Evolutionary conservation across 345 rosid genomes (phyloP).

Genomic region (Reutealis trisperma): DNA sequence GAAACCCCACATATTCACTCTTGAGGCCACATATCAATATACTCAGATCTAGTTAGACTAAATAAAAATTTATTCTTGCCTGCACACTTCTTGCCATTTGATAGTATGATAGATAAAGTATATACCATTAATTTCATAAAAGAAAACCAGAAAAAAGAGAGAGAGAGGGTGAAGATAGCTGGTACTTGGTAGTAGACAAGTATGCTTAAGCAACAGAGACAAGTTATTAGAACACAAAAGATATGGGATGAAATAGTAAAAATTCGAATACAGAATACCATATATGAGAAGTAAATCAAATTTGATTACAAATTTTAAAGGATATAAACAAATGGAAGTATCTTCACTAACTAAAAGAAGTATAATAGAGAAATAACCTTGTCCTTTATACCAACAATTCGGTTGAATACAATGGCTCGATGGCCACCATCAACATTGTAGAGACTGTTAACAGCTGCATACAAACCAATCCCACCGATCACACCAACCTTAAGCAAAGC

Average conservation of each 20-base stretch:
- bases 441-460: conserved; percentile 63
- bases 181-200: neutral
- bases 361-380: conserved; percentile 34
- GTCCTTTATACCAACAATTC: conserved; percentile 57
- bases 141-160: no score
- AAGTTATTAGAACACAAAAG: neutral
- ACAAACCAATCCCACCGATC: conserved; percentile 69
- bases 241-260: neutral
- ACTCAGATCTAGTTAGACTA: neutral
- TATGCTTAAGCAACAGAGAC: neutral
- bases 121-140: neutral
- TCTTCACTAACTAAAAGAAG: neutral
- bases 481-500: conserved; percentile 67
- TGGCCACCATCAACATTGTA: conserved; percentile 82
- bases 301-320: neutral
- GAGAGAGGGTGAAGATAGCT: no score
- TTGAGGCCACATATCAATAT: neutral
- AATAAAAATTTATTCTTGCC: neutral
- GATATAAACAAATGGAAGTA: neutral
- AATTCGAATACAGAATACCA: neutral
- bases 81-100: neutral
- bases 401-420: conserved; percentile 69
- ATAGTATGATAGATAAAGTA: neutral
- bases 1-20: neutral
- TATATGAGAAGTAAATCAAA: neutral